Percentiles rank a stretch among this genome's conserved stretches.
phyloP scores from a whole-genome alignment of 78 protist species.

The Dictyostelium citrinum region DNA sequence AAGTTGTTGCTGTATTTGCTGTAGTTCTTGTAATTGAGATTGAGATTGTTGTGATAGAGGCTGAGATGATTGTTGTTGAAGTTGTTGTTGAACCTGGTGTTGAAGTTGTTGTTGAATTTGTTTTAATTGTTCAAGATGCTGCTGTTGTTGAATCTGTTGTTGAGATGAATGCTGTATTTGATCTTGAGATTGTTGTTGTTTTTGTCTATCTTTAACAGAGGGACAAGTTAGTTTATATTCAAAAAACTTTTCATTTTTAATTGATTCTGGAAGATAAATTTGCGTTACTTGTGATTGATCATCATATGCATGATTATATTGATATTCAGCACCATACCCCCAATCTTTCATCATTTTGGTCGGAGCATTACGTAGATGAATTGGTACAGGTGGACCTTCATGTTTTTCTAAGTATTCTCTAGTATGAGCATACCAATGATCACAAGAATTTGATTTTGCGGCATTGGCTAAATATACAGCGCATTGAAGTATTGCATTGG shows the following conservation, averaged over 20 bases:
- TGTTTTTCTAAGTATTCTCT: background rate
- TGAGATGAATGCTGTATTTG: background rate
- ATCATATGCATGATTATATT: slow-evolving; percentile 77
- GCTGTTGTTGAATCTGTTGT: background rate
- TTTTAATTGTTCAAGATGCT: background rate
- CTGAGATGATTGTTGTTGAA: background rate
- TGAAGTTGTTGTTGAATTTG: background rate
- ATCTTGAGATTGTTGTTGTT: background rate
- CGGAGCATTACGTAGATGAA: slow-evolving; percentile 90
- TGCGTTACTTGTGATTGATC: slow-evolving; percentile 65
- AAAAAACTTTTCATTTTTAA: slow-evolving; percentile 35
- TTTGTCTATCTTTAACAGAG: background rate
- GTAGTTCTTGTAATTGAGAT: background rate
- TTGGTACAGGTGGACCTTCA: slow-evolving; percentile 81
- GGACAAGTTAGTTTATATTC: slow-evolving; percentile 38
- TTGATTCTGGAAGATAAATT: slow-evolving; percentile 72
- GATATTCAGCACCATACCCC: slow-evolving; percentile 82
- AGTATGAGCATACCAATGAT: slow-evolving; percentile 50
- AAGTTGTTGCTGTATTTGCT: background rate
- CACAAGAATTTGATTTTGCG: slow-evolving; percentile 78
- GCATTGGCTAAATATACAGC: slow-evolving; percentile 84
- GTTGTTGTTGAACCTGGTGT: background rate
- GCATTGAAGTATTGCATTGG: slow-evolving; percentile 57
- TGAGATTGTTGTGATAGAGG: background rate
- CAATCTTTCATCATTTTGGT: slow-evolving; percentile 53